Evolutionary conservation across 306 rosid species (phyloP).

Genomic region (Hippophae gyantsensis): DNA sequence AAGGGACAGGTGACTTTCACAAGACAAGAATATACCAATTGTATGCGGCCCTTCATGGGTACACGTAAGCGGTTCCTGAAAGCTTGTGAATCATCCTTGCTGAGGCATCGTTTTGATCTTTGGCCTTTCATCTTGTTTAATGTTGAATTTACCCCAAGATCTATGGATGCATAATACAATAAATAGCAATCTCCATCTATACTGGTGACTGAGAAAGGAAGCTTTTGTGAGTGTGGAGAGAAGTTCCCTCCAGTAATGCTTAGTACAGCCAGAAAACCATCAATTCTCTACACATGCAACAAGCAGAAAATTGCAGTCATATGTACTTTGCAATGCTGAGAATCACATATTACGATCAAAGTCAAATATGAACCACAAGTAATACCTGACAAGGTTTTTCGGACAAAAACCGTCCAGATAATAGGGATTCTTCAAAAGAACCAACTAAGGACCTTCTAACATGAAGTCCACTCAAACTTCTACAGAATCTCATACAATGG

Average conservation of each 20-base stretch:
- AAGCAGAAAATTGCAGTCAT: slow-evolving; percentile 13
- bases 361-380: slow-evolving; percentile 7
- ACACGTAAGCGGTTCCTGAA: slow-evolving; percentile 73
- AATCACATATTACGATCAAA: slow-evolving; percentile 15
- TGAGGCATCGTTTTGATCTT: slow-evolving; percentile 38
- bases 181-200: slow-evolving; percentile 83
- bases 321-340: slow-evolving; percentile 9
- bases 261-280: slow-evolving; percentile 90
- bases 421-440: slow-evolving; percentile 93
- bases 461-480: slow-evolving; percentile 79
- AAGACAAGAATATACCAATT: slow-evolving; percentile 49
- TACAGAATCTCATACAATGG: slow-evolving; percentile 40
- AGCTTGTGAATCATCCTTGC: slow-evolving; percentile 57
- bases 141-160: slow-evolving; percentile 53
- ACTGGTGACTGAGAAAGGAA: slow-evolving; percentile 88
- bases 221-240: slow-evolving; percentile 89
- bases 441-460: slow-evolving; percentile 92
- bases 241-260: slow-evolving; percentile 85
- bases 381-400: slow-evolving; percentile 68
- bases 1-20: background rate
- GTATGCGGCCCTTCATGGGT: slow-evolving; percentile 92
- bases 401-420: slow-evolving; percentile 82
- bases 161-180: slow-evolving; percentile 71
- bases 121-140: slow-evolving; percentile 48
- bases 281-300: slow-evolving; percentile 50